Evolutionary conservation across 345 rosid species (phyloP).

Genomic region (Pelargonium nanum): DNA sequence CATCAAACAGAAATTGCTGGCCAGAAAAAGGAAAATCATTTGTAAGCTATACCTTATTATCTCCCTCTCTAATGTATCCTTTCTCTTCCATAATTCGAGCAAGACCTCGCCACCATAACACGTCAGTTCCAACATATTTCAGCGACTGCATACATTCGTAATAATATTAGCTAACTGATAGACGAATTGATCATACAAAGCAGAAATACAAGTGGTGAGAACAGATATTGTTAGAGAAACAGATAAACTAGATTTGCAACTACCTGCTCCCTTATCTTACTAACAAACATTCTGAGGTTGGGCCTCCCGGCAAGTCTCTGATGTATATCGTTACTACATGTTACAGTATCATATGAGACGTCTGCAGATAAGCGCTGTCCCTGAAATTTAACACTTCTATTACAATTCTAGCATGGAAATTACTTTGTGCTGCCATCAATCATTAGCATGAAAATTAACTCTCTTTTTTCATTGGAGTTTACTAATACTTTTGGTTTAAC

Average conservation of each 20-base stretch:
- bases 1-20: constrained; percentile 3
- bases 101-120: constrained; percentile 83
- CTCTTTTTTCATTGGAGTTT: not conserved
- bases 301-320: constrained; percentile 32
- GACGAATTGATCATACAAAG: not conserved
- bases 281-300: constrained; percentile 40
- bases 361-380: constrained; percentile 18
- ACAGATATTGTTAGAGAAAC: not conserved
- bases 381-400: constrained; percentile 16
- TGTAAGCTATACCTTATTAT: constrained; percentile 35
- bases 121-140: constrained; percentile 42
- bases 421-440: too few relatives aligned
- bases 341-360: constrained; percentile 31
- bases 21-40: not conserved
- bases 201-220: not conserved
- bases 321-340: constrained; percentile 16
- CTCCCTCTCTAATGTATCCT: constrained; percentile 61
- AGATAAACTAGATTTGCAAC: not conserved
- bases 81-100: constrained; percentile 65
- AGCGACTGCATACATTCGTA: constrained; percentile 36
- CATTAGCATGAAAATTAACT: too few relatives aligned
- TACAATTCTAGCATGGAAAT: too few relatives aligned
- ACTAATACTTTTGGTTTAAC: not conserved
- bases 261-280: constrained; percentile 71
- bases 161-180: constrained; percentile 3